phyloP scores from a whole-genome alignment of 1,139 yeast genomes.

The Arxiozyma telluris region DNA sequence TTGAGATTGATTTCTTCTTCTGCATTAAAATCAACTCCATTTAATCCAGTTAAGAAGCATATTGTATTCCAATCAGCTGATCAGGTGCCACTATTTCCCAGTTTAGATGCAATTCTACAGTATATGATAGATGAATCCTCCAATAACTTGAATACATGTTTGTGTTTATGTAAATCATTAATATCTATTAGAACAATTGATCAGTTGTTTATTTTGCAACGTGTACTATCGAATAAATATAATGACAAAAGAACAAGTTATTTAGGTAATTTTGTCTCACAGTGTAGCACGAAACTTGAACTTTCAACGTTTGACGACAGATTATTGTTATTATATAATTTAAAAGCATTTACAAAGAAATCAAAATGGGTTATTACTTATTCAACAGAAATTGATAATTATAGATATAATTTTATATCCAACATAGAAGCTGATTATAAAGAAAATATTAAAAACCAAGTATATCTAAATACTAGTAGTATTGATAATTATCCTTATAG shows the following conservation, averaged over 20 bases:
- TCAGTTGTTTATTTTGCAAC: slow-evolving; percentile 12
- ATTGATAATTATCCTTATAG: not conserved
- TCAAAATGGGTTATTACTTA: slow-evolving; percentile 1
- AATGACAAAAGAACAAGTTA: slow-evolving; percentile 17
- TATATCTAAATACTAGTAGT: not conserved
- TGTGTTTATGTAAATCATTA: slow-evolving; percentile 7
- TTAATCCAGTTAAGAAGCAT: slow-evolving; percentile 14
- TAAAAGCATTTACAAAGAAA: slow-evolving; percentile 3
- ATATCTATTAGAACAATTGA: not conserved
- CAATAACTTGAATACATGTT: not conserved
- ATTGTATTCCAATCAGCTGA: slow-evolving; percentile 3
- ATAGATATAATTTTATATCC: not conserved
- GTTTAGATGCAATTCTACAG: slow-evolving; percentile 11
- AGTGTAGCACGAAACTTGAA: slow-evolving; percentile 12
- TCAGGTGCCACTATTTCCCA: slow-evolving; percentile 15
- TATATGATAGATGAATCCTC: slow-evolving; percentile 7
- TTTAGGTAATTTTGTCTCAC: slow-evolving; percentile 15
- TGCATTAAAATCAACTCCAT: slow-evolving; percentile 11
- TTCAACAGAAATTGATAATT: not conserved
- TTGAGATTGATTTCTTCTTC: slow-evolving; percentile 18
- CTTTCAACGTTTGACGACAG: slow-evolving; percentile 19
- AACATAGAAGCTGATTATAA: not conserved
- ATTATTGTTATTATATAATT: slow-evolving; percentile 13
- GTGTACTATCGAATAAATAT: slow-evolving; percentile 5
- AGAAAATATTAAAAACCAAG: not conserved